Evolutionary conservation across 2,329 filamentous ascomycete species (phyloP).

Genomic region (Colletotrichum sp.): DNA sequence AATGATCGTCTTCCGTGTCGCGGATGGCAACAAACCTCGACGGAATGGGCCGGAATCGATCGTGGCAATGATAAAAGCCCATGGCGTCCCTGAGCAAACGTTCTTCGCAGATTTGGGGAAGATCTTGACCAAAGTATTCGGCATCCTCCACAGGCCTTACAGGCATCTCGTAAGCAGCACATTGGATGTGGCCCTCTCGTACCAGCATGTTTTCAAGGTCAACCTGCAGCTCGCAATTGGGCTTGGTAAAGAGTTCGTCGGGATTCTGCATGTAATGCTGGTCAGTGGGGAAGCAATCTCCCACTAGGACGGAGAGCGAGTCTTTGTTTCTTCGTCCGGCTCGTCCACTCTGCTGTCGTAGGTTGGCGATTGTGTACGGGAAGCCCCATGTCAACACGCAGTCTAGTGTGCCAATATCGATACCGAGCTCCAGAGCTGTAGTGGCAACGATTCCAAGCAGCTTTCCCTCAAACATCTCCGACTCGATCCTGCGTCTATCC

Average conservation of each 20-base stretch:
- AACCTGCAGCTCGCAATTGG: conserved; percentile 87
- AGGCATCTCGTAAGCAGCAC: conserved; percentile 93
- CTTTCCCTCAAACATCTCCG: conserved; percentile 96
- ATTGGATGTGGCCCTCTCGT: conserved; percentile 92
- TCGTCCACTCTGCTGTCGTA: conserved; percentile 92
- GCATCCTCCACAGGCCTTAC: conserved; percentile 79
- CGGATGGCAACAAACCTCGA: conserved; percentile 86
- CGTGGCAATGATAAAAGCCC: conserved; percentile 90
- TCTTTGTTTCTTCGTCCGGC: conserved; percentile 93
- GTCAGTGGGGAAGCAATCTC: conserved; percentile 88
- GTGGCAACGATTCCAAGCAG: conserved; percentile 93
- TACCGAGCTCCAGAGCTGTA: conserved; percentile 88
- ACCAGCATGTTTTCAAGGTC: conserved; percentile 93
- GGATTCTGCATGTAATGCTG: conserved; percentile 98
- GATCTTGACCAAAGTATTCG: conserved; percentile 78
- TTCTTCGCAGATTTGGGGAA: conserved; percentile 74
- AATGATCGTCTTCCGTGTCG: conserved; percentile 88
- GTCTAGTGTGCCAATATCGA: conserved; percentile 94
- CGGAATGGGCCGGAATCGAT: conserved; percentile 84
- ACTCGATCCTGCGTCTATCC: conserved; percentile 86
- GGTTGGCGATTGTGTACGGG: conserved; percentile 92
- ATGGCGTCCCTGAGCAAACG: conserved; percentile 75
- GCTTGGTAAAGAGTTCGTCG: conserved; percentile 89
- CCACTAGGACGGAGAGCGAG: conserved; percentile 87
- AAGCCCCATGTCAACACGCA: conserved; percentile 95